A percentile compares a stretch with the other conserved stretches of the same genome.
These are phyloP conservation scores for Wickerhamomyces strasburgensis DNA, from an alignment of 805 yeast species.

Conservation along the genomic window DNA sequence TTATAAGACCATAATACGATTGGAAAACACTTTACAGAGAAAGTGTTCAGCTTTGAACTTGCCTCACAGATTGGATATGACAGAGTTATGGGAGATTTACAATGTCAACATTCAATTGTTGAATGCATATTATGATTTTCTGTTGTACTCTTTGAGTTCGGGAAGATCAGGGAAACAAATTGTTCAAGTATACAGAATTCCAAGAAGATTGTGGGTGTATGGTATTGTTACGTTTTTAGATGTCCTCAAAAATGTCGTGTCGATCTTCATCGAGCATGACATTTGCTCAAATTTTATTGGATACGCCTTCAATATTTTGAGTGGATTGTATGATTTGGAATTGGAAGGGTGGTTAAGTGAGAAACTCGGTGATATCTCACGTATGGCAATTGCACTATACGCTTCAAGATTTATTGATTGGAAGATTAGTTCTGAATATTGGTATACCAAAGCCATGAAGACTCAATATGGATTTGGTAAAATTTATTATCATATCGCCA, in stretches of 20 bases:
- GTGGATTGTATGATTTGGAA: constrained; percentile 33
- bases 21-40: constrained; percentile 65
- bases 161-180: constrained; percentile 74
- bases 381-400: constrained; percentile 84
- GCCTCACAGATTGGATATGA: constrained; percentile 51
- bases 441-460: constrained; percentile 74
- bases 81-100: constrained; percentile 68
- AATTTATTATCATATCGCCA: constrained; percentile 80
- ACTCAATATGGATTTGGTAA: constrained; percentile 81
- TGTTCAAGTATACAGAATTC: constrained; percentile 71
- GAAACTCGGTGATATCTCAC: constrained; percentile 76
- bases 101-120: constrained; percentile 60
- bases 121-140: constrained; percentile 68
- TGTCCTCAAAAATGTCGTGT: constrained; percentile 67
- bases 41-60: constrained; percentile 57
- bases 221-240: constrained; percentile 79
- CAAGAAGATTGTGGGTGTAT: constrained; percentile 79
- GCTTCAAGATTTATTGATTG: constrained; percentile 79
- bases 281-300: constrained; percentile 71
- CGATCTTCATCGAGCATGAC: constrained; percentile 72
- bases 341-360: constrained; percentile 60
- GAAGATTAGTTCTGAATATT: constrained; percentile 76
- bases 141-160: constrained; percentile 67
- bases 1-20: constrained; percentile 60
- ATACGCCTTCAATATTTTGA: constrained; percentile 55